Evolutionary conservation across 768 basidiomycete species (phyloP), one percentile per base, ranked within the genome.

Genomic region (Filobasidium wieringae): DNA sequence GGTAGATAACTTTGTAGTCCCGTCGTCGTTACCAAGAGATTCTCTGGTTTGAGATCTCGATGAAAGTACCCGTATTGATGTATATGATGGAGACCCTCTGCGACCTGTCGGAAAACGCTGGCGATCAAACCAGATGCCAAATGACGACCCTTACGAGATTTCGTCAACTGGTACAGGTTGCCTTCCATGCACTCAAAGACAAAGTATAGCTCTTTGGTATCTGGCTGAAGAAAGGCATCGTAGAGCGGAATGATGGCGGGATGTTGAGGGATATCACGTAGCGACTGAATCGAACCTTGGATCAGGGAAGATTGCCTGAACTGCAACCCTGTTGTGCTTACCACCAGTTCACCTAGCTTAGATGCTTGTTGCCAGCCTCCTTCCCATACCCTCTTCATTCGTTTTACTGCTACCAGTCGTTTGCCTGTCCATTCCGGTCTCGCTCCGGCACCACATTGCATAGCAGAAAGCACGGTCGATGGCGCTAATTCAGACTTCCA

Each of bases 161-260:
- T 96, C 76, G 96, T 93, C 77, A 99, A 87, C 73, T 99, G 95
- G 76, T 93, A 99, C 49, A 99, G 82, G 76, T 99, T 97, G 69
- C 95, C 95, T 75, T 99, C 95, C 95, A 99, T 97, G 68, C 91
- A 92, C 76, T 99, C 95, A 75, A 99, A 99, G 47, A 97, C 93
- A 70, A 97, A 97, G 75, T 97, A 95, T 66, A 99, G 87, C 75
- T 99, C 92, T 74, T 88, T 89, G 60, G 88, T 81, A 65, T 84
- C 82, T 4, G 95, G 95, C n/a, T 91, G 83, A 65, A 99, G 87
- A 78, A 97, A 99, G 69, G 89, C 92, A 76, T 99, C 95, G 79
- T 97, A 99, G 65, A 99, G 80, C 59, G 95, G 93, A 73, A 99
- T 96, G 76, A 99, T 89, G 72, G 93, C 91, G 27, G 87, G 87